Base-by-base conservation (phyloP, 345 rosid genomes). In the Balakata baccata region DNA sequence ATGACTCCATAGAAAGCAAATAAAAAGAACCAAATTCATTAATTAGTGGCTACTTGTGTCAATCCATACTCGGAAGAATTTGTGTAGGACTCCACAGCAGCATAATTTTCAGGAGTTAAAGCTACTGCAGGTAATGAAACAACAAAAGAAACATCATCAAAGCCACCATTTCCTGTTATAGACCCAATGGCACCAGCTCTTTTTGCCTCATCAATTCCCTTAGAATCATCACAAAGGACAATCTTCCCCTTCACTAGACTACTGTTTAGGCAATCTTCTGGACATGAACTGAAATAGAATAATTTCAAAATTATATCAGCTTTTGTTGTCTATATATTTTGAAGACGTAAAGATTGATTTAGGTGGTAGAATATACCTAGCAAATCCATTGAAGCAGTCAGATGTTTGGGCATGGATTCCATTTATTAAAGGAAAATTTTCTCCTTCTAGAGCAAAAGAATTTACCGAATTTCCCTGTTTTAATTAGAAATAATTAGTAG, bases 51-150 rank as follows among this genome's bases (percentile, higher is more conserved):
- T 52, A 52, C 10, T 43, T 43, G 10, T 43, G 1, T 1, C 10
- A 54, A 79, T 50, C 4, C 60, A 29, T 85, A 87, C 89, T 51
- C 69, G 17, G 75, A 39, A 25, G 78, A 69, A 3, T 64, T 74
- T 13, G 65, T 11, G 83, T 86, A 86, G 38, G 82, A 52, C 70
- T 53, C 50, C 38, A 86, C 68, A 12, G 37, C 22, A 16, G 41
- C 45, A 12, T n/a, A 75, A 53, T 81, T 70, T 10, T 60, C 61
- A 0, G 3, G 1, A 17, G 5, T 23, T 61, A 82, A 66, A 62
- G 60, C 57, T 3, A 75, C 47, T 34, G 72, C 77, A 45, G 87
- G 82, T 9, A 84, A 54, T 37, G 85, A 61, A 12, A 70, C 11
- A 53, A 75, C 50, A 69, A 3, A 25, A 46, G 87, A 57, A 50